Base-by-base conservation (phyloP, 176 grass and related monocot species). In the Oryza glaberrima region DNA sequence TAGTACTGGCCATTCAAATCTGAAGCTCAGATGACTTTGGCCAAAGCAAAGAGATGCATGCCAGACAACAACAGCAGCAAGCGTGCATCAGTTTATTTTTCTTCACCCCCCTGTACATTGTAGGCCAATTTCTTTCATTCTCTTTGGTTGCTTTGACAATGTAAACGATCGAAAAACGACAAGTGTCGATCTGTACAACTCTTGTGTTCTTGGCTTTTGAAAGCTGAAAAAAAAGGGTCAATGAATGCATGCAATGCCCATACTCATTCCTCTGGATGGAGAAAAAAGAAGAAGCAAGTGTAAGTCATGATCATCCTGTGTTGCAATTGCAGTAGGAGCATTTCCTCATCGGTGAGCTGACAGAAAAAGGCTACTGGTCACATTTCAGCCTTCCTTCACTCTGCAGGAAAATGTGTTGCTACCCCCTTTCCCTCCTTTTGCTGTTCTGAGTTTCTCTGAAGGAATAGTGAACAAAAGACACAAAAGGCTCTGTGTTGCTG, bases 351-450 rank as follows among this genome's bases (percentile, higher is more conserved):
- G 44, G 54, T 78, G 38, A 78, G 44, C 56, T 83, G 67, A 72
- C 75, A 81, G 64, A 72, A 76, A 76, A 86, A 85, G 51, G 66
- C 56, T 72, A 66, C 30, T 51, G 13, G 65, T 65, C 54, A 66
- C 56, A 72, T 56, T 88, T 70, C 83, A 85, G 77, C 82, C 82
- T 89, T 85, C 82, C 77, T 89, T 85, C 73, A 30, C 47, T 26
- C 47, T 80, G 77, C 48, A 74, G 61, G 11, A 22, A 66, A 87
- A 81, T 70, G 35, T 63, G 72, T 14, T 82, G 28, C 65, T 58
- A 44, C 52, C 30, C 52, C 30, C 75, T 46, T 78, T 78, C n/a
- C 38, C 52, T 73, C 38, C 22, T 46, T 73, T 54, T 35, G 20
- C n/a, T 44, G 35, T 63, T 44, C 13, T 58, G 19, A 58, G 7